phyloP scores from a whole-genome alignment of 805 yeast genomes.

The Candida taoyuanica region DNA sequence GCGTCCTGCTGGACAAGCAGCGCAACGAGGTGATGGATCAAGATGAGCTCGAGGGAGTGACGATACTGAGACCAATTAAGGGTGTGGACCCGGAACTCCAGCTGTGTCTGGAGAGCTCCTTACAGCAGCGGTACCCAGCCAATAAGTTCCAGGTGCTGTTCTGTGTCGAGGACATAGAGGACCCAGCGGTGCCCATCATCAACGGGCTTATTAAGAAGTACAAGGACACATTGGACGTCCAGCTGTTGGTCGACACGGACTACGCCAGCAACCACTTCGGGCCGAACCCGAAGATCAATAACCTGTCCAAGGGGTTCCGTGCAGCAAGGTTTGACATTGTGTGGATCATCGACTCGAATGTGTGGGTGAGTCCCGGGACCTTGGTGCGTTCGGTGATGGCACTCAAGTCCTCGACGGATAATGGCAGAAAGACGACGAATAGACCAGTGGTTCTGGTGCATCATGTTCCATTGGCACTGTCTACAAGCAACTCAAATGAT shows the following conservation, averaged over 20 bases:
- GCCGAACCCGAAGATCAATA: constrained; percentile 87
- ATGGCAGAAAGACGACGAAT: constrained; percentile 35
- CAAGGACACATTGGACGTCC: constrained; percentile 49
- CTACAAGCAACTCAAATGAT: constrained; percentile 24
- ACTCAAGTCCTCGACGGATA: constrained; percentile 44
- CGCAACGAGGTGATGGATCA: constrained; percentile 8
- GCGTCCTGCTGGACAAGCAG: constrained; percentile 5
- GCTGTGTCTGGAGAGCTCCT: constrained; percentile 61
- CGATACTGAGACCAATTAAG: constrained; percentile 77
- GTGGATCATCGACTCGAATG: constrained; percentile 87
- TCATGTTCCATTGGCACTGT: constrained; percentile 69
- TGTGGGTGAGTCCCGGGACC: constrained; percentile 66
- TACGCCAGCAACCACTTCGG: constrained; percentile 49
- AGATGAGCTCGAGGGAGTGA: constrained; percentile 55
- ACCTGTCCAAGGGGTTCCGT: constrained; percentile 74
- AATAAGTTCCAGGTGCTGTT: constrained; percentile 63
- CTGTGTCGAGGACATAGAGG: constrained; percentile 62
- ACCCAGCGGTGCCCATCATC: constrained; percentile 62
- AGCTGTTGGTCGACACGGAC: constrained; percentile 48
- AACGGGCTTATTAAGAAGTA: constrained; percentile 44
- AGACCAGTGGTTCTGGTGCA: constrained; percentile 66
- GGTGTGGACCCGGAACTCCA: constrained; percentile 78
- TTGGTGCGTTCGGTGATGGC: constrained; percentile 59
- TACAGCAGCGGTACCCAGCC: constrained; percentile 62
- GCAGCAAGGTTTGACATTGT: constrained; percentile 65